Base-by-base conservation (phyloP, 1,284 basidiomycete species). In the Cystobasidium pallidum region DNA sequence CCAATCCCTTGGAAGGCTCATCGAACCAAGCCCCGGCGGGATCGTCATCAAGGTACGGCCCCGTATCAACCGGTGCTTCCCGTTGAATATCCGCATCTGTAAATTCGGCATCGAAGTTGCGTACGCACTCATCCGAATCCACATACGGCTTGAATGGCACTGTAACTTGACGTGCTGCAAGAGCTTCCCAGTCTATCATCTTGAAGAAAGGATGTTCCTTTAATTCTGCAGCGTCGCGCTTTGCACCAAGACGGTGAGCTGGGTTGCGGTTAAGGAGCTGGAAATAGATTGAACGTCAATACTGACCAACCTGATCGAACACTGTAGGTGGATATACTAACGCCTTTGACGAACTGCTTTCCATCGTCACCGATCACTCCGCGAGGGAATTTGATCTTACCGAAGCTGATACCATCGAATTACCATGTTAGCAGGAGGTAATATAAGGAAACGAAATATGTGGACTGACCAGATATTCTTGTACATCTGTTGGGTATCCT, bases 401-500 rank as follows among this genome's bases (percentile, higher is more conserved):
- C 96, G 82, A 82, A 83, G 74, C 67, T 70, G n/a, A 11, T 24
- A 39, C 78, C 34, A 41, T 39, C 58, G 28, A 26, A 47, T 28
- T 4, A 28, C 1, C 28, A 30, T 47, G 41, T 41, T 39, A 28
- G 10, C 13, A 10, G 26, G 28, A 3, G 47, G 67, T 26, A 30
- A 41, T 3, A 21, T 28, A 39, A 34, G 28, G 24, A 21, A 39
- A 26, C 3, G 36, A n/a, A 39, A 11, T 4, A 21, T 7, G 2
- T 26, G 41, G 21, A 49, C 61, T 64, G 26, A 64, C 51, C 94
- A 98, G 77, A 99, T 99, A 84, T 95, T 91, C 86, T 94, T 94
- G 85, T 99, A 99, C 96, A 99, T 99, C 82, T 97, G 92, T 81
- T 99, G 95, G 19, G 94, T 98, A 81, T 99, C 96, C 79, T 99